Evolutionary conservation across 208 protist species (phyloP).

Genomic region (Wallacemonas sp.): DNA sequence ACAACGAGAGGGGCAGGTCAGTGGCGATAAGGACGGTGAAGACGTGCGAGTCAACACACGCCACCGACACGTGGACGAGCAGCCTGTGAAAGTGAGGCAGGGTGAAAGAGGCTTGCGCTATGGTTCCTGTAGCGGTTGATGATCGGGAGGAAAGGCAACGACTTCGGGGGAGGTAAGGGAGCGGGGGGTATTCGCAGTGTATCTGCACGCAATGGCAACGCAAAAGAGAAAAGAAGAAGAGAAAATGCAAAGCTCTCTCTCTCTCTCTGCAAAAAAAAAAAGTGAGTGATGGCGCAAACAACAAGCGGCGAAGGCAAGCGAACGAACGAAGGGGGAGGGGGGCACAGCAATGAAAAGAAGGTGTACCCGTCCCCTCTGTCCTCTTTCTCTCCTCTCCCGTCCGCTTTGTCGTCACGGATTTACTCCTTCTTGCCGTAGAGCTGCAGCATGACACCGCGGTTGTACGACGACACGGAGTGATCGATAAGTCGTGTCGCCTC

Average conservation of each 20-base stretch:
- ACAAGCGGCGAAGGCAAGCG: not conserved
- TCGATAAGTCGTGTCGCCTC: conserved; percentile 28
- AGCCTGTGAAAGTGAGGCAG: too few species aligned
- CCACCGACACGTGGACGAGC: too few species aligned
- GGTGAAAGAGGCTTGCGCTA: too few species aligned
- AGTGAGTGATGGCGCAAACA: not conserved
- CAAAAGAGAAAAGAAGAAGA: conserved; percentile 1
- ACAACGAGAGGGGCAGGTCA: not conserved
- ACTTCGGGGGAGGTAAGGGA: too few species aligned
- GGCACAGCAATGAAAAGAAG: conserved; percentile 1
- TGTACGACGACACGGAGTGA: conserved; percentile 67
- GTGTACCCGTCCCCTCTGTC: not conserved
- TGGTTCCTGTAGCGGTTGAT: too few species aligned
- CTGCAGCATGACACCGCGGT: conserved; percentile 56
- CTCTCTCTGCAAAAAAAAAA: not conserved
- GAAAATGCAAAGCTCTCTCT: too few species aligned
- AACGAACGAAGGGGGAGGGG: not conserved
- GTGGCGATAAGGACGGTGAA: not conserved
- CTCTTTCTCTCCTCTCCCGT: not conserved
- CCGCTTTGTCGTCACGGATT: not conserved
- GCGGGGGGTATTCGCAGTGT: too few species aligned
- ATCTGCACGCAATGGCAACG: not conserved
- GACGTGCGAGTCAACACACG: too few species aligned
- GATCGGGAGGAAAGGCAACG: too few species aligned
- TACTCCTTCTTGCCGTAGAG: conserved; percentile 32